Evolutionary conservation across 768 basidiomycete species (phyloP).

Genomic region (Suillus clintonianus): DNA sequence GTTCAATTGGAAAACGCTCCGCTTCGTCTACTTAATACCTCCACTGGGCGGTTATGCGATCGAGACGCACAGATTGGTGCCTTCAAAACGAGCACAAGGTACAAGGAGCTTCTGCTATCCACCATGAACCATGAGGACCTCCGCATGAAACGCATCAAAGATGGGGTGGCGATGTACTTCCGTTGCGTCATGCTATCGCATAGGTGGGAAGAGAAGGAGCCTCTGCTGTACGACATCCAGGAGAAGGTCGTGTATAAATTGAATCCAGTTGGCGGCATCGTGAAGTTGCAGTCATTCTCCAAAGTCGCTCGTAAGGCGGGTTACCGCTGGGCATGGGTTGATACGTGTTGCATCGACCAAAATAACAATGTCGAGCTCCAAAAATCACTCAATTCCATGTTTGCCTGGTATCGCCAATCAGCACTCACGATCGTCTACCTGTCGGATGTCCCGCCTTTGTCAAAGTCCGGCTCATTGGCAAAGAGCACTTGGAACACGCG

Average conservation of each 20-base stretch:
- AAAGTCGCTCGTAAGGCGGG: constrained; percentile 15
- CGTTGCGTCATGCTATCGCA: constrained; percentile 2
- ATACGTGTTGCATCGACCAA: constrained; percentile 11
- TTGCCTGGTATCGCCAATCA: constrained; percentile 3
- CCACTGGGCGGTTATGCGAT: constrained; percentile 3
- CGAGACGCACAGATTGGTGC: not conserved
- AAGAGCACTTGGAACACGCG: not conserved
- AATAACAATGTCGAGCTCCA: constrained; percentile 6
- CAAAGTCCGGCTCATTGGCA: not conserved
- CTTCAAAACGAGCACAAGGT: not conserved
- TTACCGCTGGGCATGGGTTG: constrained; percentile 9
- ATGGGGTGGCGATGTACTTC: not conserved
- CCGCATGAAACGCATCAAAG: not conserved
- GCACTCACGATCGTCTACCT: not conserved
- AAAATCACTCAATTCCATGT: constrained; percentile 11
- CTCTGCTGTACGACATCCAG: constrained; percentile 3
- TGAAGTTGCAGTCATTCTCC: constrained; percentile 3
- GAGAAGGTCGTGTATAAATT: not conserved
- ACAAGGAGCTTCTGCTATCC: not conserved
- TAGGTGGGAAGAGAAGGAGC: constrained; percentile 3
- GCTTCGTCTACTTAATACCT: constrained; percentile 9
- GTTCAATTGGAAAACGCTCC: not conserved
- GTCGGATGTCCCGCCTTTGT: not conserved
- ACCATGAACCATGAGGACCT: not conserved
- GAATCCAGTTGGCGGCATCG: not conserved